phyloP scores from a whole-genome alignment of 306 rosid species.

The Gillenia trifoliata region DNA sequence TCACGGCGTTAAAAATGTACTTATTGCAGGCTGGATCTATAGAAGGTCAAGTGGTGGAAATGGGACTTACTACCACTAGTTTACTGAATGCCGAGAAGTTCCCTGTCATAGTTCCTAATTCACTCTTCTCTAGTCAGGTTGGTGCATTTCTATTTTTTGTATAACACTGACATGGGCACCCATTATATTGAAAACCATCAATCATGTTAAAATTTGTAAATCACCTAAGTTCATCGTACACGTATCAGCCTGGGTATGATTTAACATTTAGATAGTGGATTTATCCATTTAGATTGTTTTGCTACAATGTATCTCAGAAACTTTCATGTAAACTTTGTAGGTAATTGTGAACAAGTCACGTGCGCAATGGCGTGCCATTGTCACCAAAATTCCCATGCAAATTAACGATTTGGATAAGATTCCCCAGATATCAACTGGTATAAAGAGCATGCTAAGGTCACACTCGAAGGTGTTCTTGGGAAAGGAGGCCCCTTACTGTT shows the following conservation, averaged over 20 bases:
- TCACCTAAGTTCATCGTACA: neutral
- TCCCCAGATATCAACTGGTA: constrained; percentile 54
- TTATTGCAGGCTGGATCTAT: constrained; percentile 75
- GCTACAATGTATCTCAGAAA: neutral
- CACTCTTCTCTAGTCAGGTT: constrained; percentile 89
- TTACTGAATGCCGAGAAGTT: constrained; percentile 84
- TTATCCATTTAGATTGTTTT: neutral
- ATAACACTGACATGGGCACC: neutral
- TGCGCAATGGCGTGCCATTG: constrained; percentile 65
- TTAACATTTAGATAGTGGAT: neutral
- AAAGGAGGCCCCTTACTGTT: constrained; percentile 77
- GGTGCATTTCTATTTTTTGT: neutral
- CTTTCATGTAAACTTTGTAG: constrained; percentile 31
- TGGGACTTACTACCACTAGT: constrained; percentile 84
- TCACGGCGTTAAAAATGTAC: constrained; percentile 1
- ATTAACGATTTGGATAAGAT: constrained; percentile 57
- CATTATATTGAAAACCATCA: neutral
- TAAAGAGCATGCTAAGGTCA: constrained; percentile 63
- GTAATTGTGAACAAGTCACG: constrained; percentile 89
- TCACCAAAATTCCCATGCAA: constrained; percentile 60
- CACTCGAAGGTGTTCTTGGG: constrained; percentile 70
- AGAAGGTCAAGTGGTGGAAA: constrained; percentile 93
- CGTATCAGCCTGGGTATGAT: neutral
- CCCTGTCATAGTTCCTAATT: constrained; percentile 83
- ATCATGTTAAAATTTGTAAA: neutral